phyloP scores from a whole-genome alignment of 2,329 filamentous ascomycete species.

The Talaromyces funiculosus region DNA sequence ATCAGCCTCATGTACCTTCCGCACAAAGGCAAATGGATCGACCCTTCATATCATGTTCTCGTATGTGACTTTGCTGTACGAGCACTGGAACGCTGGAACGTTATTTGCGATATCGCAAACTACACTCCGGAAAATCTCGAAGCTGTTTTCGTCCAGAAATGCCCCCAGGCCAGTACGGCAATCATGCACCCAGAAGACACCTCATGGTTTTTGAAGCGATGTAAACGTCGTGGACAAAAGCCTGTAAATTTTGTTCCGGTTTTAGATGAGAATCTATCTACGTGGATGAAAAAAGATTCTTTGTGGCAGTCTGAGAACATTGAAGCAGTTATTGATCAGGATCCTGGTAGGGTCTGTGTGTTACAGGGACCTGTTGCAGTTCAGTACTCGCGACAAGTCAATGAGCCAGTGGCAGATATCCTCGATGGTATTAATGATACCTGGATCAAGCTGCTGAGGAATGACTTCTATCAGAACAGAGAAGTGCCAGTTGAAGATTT shows the following conservation, averaged over 20 bases:
- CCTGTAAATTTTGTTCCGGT: slow-evolving; percentile 91
- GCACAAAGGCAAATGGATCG: slow-evolving; percentile 73
- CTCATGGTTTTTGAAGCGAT: slow-evolving; percentile 32
- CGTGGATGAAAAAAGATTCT: slow-evolving; percentile 99
- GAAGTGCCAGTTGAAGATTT: neutral
- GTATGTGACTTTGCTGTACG: slow-evolving; percentile 72
- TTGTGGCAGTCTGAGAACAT: slow-evolving; percentile 98
- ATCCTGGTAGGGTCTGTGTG: slow-evolving; percentile 92
- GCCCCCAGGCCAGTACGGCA: neutral
- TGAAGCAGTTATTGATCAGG: slow-evolving; percentile 88
- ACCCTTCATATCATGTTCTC: slow-evolving; percentile 71
- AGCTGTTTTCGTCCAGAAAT: neutral
- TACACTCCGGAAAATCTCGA: neutral
- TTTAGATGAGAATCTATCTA: slow-evolving; percentile 93
- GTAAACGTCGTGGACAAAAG: slow-evolving; percentile 87
- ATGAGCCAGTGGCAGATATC: slow-evolving; percentile 93
- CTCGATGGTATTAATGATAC: slow-evolving; percentile 79
- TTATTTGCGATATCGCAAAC: neutral
- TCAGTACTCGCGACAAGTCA: slow-evolving; percentile 76
- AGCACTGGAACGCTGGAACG: neutral
- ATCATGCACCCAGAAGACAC: neutral
- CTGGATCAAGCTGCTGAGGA: neutral
- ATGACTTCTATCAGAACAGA: neutral
- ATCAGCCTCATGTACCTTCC: slow-evolving; percentile 86
- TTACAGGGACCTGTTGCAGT: slow-evolving; percentile 92